Conservation (phyloP, 306 rosid species). For the Clitoria ternatea region DNA sequence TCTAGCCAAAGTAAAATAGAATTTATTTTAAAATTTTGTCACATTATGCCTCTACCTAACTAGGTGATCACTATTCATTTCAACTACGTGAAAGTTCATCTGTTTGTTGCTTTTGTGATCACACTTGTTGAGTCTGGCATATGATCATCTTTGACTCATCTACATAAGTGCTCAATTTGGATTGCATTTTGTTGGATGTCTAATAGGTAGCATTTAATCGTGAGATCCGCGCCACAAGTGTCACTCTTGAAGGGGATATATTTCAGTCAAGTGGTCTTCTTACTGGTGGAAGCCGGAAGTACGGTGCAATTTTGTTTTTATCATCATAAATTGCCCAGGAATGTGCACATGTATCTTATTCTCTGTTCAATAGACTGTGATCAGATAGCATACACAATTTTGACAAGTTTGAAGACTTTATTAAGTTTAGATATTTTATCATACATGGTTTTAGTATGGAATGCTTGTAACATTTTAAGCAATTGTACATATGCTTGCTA, state of each 20-base stretch:
- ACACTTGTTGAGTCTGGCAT: not conserved
- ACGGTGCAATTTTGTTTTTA: conserved; percentile 31
- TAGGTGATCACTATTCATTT: not conserved
- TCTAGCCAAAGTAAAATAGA: not conserved
- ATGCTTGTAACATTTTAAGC: conserved; percentile 15
- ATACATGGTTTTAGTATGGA: not conserved
- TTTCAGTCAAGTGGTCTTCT: conserved; percentile 96
- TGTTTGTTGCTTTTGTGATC: not conserved
- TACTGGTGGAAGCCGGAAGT: conserved; percentile 99
- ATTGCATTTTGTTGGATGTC: conserved; percentile 26
- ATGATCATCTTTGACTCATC: too few relatives aligned
- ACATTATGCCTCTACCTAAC: not conserved
- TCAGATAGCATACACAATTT: not conserved
- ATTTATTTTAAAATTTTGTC: not conserved
- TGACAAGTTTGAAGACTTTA: not conserved
- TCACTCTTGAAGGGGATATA: conserved; percentile 97
- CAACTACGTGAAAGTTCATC: not conserved
- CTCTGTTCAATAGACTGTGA: not conserved
- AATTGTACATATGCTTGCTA: conserved; percentile 17
- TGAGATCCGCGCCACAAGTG: conserved; percentile 72
- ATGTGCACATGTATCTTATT: conserved; percentile 16
- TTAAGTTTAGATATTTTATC: not conserved
- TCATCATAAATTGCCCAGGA: not conserved
- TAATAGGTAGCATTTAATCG: conserved; percentile 79
- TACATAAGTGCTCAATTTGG: conserved; percentile 25